Evolutionary conservation across 371 early-diverging fungal genomes (phyloP).

Genomic region (Mortierella sp.): DNA sequence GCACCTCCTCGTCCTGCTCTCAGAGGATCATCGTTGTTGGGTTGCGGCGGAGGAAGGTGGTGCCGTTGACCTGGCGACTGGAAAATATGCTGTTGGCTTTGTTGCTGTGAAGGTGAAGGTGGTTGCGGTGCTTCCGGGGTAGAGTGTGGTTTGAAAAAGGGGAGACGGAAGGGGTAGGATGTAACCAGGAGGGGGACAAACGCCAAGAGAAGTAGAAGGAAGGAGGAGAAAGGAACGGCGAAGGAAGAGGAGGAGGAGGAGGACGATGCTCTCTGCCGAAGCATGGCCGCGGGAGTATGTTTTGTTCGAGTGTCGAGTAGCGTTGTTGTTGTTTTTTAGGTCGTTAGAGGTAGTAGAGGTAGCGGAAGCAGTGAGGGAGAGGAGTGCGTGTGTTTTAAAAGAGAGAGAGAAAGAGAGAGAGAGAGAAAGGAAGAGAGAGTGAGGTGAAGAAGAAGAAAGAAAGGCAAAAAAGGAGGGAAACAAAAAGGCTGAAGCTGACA

Average conservation of each 20-base stretch:
- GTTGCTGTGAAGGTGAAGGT: constrained; percentile 1
- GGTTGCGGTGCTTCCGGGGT: constrained; percentile 1
- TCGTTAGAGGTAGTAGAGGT: not conserved
- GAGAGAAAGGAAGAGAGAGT: not conserved
- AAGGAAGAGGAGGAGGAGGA: not conserved
- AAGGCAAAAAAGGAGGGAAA: not conserved
- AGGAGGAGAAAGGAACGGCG: not conserved
- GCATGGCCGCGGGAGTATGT: constrained; percentile 25
- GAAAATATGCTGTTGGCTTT: not conserved
- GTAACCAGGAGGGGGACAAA: constrained; percentile 22
- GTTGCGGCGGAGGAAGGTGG: not conserved
- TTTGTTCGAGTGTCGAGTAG: not conserved
- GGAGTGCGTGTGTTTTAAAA: not conserved
- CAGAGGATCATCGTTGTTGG: not conserved
- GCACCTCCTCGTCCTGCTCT: not conserved
- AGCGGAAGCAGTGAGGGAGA: not conserved
- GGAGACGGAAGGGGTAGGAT: constrained; percentile 30
- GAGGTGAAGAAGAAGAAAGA: not conserved
- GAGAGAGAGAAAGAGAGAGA: not conserved
- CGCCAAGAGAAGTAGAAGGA: constrained; percentile 9
- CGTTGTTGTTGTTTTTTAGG: not conserved
- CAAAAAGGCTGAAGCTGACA: constrained; percentile 5
- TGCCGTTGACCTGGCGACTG: not conserved
- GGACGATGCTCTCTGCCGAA: constrained; percentile 28
- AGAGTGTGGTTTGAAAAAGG: constrained; percentile 16